Base-by-base conservation (phyloP, 1,284 basidiomycete genomes). In the Sanguinoderma infundibulare region DNA sequence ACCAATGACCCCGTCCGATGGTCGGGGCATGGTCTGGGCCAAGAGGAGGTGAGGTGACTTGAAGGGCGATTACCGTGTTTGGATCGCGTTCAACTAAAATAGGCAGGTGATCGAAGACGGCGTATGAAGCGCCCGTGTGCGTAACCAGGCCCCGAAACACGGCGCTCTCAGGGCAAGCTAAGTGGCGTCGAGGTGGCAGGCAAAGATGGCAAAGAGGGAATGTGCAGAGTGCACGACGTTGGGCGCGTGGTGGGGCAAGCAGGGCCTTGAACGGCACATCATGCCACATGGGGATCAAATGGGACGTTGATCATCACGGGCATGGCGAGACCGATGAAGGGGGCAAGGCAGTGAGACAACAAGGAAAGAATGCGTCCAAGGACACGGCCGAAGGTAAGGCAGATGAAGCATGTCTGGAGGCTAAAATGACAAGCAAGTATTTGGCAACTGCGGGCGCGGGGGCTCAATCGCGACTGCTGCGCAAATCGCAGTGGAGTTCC, bases 101-200 rank as follows among this genome's bases (percentile, higher is more conserved):
- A 12, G 24, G 24, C 3, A 46, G 5, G 28, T 22, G 52, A 52
- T 49, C 42, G 47, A 50, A 53, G 28, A 50, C 47, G 35, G 40
- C 38, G 38, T 30, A 12, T 52, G 51, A 64, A 59, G 60, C 63
- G 63, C 63, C 47, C 57, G 53, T 15, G 7, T 14, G 52, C 22
- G 42, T 49, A 57, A 46, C 36, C 34, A 58, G n/a, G 36, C 15
- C 42, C 34, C 54, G 34, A 54, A 40, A 39, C 22, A 35, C 40
- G 17, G n/a, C 24, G 22, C 39, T 42, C 40, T 46, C 39, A 35
- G 30, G 49, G 28, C 38, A 9, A 15, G 10, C 22, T 28, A 20
- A 22, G 9, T n/a, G 24, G 47, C 28, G 38, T 32, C 46, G 2
- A 9, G n/a, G 28, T 15, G 5, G 26, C 28, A 14, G 17, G 28